Conservation (phyloP, 192 early-diverging fungal genomes). For the Dimargaris xerosporica region DNA sequence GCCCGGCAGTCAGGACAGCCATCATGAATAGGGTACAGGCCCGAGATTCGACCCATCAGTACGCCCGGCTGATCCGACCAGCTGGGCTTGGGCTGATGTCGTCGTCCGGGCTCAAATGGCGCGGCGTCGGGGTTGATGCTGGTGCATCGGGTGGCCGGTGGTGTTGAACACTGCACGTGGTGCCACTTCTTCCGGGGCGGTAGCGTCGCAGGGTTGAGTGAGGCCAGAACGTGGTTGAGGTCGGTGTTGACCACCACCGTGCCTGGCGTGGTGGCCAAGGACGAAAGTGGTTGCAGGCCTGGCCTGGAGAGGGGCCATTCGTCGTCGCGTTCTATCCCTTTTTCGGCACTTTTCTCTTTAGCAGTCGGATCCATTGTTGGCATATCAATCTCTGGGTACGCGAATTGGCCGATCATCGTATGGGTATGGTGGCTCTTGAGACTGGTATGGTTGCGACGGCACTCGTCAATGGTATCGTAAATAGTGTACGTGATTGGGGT, state of each 20-base stretch:
- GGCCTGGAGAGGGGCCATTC: neutral
- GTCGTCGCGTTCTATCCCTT: neutral
- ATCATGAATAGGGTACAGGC: neutral
- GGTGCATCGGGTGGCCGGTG: neutral
- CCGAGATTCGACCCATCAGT: too few species aligned
- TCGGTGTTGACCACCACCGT: too few species aligned
- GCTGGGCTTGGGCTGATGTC: too few species aligned
- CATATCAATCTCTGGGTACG: neutral
- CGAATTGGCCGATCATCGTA: neutral
- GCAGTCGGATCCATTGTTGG: too few species aligned
- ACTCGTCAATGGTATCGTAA: conserved; percentile 7
- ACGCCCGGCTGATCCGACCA: too few species aligned
- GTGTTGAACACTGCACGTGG: neutral
- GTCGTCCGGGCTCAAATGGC: too few species aligned
- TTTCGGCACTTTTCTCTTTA: neutral
- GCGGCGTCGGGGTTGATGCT: neutral
- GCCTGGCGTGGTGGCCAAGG: neutral
- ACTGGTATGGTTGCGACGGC: neutral
- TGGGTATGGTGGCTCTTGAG: neutral
- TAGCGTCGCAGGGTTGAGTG: neutral
- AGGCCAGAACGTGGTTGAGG: too few species aligned
- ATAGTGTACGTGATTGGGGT: conserved; percentile 11
- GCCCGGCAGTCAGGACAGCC: neutral
- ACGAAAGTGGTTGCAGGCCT: too few species aligned
- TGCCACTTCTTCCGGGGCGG: neutral